Percentiles rank a stretch among this genome's conserved stretches.
Evolutionary conservation across 495 filamentous ascomycete species (phyloP).

Genomic region (Trichoderma reesei): DNA sequence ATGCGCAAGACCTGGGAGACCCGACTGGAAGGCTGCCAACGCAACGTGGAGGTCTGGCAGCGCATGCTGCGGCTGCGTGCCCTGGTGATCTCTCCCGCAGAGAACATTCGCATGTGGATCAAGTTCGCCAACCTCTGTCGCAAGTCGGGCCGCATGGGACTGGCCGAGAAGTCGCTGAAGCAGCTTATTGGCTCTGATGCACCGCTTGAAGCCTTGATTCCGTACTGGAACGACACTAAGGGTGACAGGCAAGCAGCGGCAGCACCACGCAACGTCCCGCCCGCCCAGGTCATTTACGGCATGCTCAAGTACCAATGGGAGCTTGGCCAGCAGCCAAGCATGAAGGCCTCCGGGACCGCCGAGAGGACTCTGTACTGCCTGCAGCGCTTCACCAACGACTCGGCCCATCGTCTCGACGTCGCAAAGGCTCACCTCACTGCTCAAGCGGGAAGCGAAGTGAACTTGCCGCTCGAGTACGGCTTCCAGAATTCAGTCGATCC

Average conservation of each 20-base stretch:
- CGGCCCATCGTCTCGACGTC: conserved; percentile 63
- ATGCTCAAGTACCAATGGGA: conserved; percentile 94
- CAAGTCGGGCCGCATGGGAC: conserved; percentile 85
- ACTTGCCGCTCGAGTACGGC: conserved; percentile 39
- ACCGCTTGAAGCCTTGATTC: conserved; percentile 50
- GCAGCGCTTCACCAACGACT: conserved; percentile 67
- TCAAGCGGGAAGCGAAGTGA: conserved; percentile 43
- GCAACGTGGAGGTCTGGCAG: conserved; percentile 97
- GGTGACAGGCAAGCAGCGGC: conserved; percentile 5
- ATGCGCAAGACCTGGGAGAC: conserved; percentile 94
- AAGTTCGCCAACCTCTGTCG: conserved; percentile 97
- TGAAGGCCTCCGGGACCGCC: conserved; percentile 28
- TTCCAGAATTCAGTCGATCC: conserved; percentile 50
- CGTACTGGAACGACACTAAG: conserved; percentile 45
- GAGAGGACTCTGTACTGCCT: conserved; percentile 66
- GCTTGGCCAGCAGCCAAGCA: conserved; percentile 44
- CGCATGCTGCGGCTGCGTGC: conserved; percentile 92
- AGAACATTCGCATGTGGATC: conserved; percentile 98
- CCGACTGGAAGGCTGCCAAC: conserved; percentile 85
- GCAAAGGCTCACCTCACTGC: conserved; percentile 42
- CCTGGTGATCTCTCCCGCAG: conserved; percentile 77
- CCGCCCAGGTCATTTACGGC: conserved; percentile 79
- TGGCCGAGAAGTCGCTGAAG: conserved; percentile 94
- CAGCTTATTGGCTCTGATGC: conserved; percentile 51
- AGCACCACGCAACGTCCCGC: conserved; percentile 30